Conservation (phyloP, 225 moss, liverwort and hornwort genomes). For the Pleurozium schreberi region DNA sequence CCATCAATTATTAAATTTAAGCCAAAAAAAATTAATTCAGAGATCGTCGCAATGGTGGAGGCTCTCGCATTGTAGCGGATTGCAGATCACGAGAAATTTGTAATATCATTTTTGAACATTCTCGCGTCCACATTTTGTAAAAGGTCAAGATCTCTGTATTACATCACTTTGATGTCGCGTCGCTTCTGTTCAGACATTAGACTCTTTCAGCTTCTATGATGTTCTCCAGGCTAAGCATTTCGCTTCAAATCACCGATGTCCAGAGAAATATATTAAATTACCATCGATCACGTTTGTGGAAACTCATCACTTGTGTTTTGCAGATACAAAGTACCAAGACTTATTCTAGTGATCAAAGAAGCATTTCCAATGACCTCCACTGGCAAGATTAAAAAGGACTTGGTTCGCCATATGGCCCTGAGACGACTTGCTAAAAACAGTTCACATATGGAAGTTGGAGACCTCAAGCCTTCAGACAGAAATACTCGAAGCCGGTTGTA, state of each 20-base stretch:
- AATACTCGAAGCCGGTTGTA: constrained; percentile 30
- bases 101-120: not conserved
- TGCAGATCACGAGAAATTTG: not conserved
- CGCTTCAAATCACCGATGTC: not conserved
- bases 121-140: not conserved
- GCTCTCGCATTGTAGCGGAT: not conserved
- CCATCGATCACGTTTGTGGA: not conserved
- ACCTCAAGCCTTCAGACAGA: not conserved
- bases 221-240: not conserved
- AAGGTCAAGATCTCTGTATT: not conserved
- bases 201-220: not conserved
- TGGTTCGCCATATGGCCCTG: constrained; percentile 31
- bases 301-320: not conserved
- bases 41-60: not conserved
- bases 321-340: constrained; percentile 88
- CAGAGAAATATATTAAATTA: not conserved
- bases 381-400: constrained; percentile 80
- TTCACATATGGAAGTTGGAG: not conserved
- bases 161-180: not conserved
- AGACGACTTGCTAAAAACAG: constrained; percentile 12
- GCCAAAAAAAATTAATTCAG: not conserved
- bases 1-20: not conserved
- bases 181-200: not conserved
- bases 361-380: constrained; percentile 73
- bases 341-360: constrained; percentile 47